Evolutionary conservation across 495 filamentous ascomycete species (phyloP).

Genomic region (Trypethelium eluteriae): DNA sequence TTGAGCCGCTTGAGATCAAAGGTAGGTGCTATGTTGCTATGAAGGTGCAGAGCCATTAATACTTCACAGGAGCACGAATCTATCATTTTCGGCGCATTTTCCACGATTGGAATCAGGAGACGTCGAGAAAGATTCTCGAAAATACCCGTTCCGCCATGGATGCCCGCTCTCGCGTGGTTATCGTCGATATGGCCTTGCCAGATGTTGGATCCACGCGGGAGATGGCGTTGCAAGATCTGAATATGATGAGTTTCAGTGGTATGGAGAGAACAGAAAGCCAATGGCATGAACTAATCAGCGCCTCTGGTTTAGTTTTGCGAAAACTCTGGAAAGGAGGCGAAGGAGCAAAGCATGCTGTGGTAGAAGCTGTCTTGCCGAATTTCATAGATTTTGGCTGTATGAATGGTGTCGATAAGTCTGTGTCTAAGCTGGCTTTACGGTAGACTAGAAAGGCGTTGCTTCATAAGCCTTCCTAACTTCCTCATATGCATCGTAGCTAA

Average conservation of each 20-base stretch:
- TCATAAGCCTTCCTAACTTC: not conserved
- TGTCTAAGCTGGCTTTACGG: not conserved
- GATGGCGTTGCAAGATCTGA: not conserved
- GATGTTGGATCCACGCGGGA: not conserved
- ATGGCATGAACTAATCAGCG: not conserved
- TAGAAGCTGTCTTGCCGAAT: not conserved
- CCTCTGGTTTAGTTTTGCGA: not conserved
- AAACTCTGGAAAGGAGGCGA: not conserved
- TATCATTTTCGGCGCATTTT: not conserved
- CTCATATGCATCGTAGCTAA: not conserved
- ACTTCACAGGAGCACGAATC: not conserved
- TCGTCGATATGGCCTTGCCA: not conserved
- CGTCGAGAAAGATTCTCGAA: not conserved
- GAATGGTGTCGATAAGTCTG: not conserved
- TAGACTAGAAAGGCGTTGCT: not conserved
- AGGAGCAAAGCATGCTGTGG: not conserved
- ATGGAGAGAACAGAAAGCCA: conserved; percentile 3
- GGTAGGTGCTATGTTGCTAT: not conserved
- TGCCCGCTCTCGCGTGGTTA: not conserved
- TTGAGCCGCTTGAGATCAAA: not conserved
- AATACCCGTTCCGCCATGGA: not conserved
- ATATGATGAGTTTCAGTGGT: not conserved
- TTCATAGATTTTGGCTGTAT: not conserved
- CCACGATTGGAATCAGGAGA: not conserved
- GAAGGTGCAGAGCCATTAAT: not conserved